Conservation (phyloP, 768 basidiomycete species). For the Collybia sp. region DNA sequence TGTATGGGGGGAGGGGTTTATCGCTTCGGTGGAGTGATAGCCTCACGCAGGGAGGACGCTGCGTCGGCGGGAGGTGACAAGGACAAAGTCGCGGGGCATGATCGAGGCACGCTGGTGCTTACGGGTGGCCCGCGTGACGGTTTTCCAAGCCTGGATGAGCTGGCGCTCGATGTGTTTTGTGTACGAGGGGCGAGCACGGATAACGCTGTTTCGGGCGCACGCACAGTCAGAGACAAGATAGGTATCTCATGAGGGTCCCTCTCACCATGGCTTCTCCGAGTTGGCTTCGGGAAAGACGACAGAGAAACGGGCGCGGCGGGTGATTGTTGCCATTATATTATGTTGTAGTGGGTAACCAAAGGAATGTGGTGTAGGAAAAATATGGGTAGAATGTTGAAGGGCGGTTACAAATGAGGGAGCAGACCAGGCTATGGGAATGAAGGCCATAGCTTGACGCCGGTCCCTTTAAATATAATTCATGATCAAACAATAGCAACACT, state of each 20-base stretch:
- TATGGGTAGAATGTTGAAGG: too few species aligned
- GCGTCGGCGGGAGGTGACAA: conserved; percentile 52
- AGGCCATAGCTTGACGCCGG: too few species aligned
- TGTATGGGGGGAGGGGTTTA: background rate
- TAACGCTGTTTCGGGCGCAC: conserved; percentile 1
- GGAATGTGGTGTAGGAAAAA: too few species aligned
- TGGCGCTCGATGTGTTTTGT: conserved; percentile 52
- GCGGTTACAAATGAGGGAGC: too few species aligned
- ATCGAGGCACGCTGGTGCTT: conserved; percentile 47
- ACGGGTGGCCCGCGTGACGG: conserved; percentile 48
- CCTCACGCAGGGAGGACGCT: conserved; percentile 36
- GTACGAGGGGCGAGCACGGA: conserved; percentile 19
- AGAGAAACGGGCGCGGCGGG: conserved; percentile 20
- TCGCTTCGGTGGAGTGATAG: background rate
- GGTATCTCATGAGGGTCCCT: background rate
- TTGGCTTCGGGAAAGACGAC: conserved; percentile 13
- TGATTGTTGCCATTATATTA: background rate
- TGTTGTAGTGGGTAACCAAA: too few species aligned
- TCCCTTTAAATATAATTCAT: too few species aligned
- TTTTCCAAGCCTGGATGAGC: conserved; percentile 58
- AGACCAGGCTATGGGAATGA: too few species aligned
- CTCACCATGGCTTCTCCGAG: conserved; percentile 10
- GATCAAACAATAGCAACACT: too few species aligned
- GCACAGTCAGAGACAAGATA: too few species aligned
- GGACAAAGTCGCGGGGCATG: conserved; percentile 56